These are phyloP conservation scores for Scolecobasidium constrictum DNA, from an alignment of 2,329 filamentous ascomycete species.

Conservation along the genomic window DNA sequence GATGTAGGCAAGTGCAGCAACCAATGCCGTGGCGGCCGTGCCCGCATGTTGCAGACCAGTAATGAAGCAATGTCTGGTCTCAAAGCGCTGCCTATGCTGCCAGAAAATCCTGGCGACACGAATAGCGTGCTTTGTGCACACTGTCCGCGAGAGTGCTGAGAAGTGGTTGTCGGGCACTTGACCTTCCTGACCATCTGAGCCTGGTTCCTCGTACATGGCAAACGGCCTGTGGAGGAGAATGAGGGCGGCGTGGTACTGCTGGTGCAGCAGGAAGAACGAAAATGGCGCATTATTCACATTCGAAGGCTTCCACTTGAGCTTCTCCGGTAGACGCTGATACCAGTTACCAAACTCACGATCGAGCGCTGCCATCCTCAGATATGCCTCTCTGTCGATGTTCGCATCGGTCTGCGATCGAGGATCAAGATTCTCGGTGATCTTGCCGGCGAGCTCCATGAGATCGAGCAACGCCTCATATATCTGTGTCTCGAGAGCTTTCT, in stretches of 20 bases:
- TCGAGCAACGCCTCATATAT: slow-evolving; percentile 43
- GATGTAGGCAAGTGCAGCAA: slow-evolving; percentile 34
- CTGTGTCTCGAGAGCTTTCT: slow-evolving; percentile 24
- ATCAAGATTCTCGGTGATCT: slow-evolving; percentile 37
- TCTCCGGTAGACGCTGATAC: slow-evolving; percentile 41
- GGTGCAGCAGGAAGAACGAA: slow-evolving; percentile 42
- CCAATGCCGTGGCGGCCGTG: slow-evolving; percentile 42
- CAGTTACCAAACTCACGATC: slow-evolving; percentile 45
- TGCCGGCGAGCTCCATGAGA: slow-evolving; percentile 45
- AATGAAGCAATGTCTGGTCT: slow-evolving; percentile 39
- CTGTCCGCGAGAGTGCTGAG: slow-evolving; percentile 37
- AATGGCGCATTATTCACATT: slow-evolving; percentile 25
- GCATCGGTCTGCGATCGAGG: slow-evolving; percentile 21
- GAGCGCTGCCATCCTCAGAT: slow-evolving; percentile 39
- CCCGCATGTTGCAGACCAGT: slow-evolving; percentile 44
- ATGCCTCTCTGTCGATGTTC: slow-evolving; percentile 34
- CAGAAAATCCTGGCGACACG: slow-evolving; percentile 43
- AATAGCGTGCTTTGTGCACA: slow-evolving; percentile 45
- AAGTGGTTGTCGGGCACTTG: slow-evolving; percentile 30
- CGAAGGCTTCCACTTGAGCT: slow-evolving; percentile 24
- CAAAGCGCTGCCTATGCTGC: slow-evolving; percentile 43
- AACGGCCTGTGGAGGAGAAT: slow-evolving; percentile 44
- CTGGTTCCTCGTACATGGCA: slow-evolving; percentile 38
- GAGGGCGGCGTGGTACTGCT: slow-evolving; percentile 44
- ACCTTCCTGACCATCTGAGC: slow-evolving; percentile 22